These are phyloP conservation scores for Acanthochlamys bracteata DNA, from an alignment of 106 monocot genomes.

Conservation along the genomic window DNA sequence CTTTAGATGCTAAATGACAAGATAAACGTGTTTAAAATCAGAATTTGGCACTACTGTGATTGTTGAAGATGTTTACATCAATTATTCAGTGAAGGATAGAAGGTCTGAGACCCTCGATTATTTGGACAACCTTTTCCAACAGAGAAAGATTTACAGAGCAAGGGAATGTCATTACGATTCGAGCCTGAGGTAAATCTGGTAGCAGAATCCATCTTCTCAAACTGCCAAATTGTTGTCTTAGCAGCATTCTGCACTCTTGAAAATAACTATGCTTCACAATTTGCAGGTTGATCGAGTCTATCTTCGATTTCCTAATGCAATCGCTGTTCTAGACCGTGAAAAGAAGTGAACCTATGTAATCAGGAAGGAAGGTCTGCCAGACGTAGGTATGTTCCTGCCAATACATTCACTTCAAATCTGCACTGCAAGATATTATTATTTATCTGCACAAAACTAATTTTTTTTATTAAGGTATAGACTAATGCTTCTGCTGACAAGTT, in stretches of 20 bases:
- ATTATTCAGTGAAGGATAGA: conserved; percentile 79
- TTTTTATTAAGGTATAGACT: neutral
- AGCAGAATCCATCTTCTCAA: too few species aligned
- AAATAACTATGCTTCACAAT: too few species aligned
- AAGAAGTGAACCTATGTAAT: conserved; percentile 82
- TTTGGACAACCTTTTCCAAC: conserved; percentile 68
- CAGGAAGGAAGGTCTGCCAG: conserved; percentile 82
- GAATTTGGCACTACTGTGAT: neutral
- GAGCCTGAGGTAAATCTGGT: conserved; percentile 64
- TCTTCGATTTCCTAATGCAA: conserved; percentile 61
- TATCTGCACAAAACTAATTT: too few species aligned
- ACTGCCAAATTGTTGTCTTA: too few species aligned
- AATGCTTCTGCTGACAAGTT: too few species aligned
- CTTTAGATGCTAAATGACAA: neutral
- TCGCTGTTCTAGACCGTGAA: conserved; percentile 88
- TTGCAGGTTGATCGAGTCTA: conserved; percentile 89
- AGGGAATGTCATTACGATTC: conserved; percentile 92
- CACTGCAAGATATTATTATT: neutral
- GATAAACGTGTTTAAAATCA: too few species aligned
- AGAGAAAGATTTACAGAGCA: conserved; percentile 80
- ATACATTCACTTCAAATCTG: neutral
- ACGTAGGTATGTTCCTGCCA: conserved; percentile 54
- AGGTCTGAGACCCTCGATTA: conserved; percentile 88
- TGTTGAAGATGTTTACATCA: neutral
- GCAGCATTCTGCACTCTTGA: too few species aligned